Evolutionary conservation across 768 basidiomycete genomes (phyloP), one percentile per base, ranked within the genome.

Genomic region (Termitomyces eurrhizus): DNA sequence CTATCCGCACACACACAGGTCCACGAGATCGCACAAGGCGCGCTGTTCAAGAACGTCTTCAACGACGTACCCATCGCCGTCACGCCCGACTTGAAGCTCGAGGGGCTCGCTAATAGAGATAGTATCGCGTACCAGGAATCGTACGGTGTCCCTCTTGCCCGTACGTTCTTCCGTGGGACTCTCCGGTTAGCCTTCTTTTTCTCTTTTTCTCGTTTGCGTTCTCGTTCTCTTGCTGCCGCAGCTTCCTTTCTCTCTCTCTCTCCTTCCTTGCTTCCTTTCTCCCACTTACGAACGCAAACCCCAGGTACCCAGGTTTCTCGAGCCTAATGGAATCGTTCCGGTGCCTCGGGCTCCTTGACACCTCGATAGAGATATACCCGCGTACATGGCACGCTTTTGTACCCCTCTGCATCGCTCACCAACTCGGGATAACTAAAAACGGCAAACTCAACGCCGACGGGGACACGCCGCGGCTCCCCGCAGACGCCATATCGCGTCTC

Each of bases 21-120:
- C 6, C 73, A 70, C 56, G 71, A 77, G 21, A 80, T 93, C 26
- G 67, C 78, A 0, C 86, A 85, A 2, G 71, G 80, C 13, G 68
- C 79, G 18, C 66, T 96, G 21, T 74, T 95, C 59, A 70, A 72
- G 53, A 74, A 77, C 4, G 72, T 80, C 65, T 93, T 95, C 71
- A 78, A 83, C 0, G 69, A 83, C n/a, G 79, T 97, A 5, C 86
- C 89, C 0, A 74, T 93, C 37, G 86, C 89, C 0, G 74, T 93
- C 37, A 82, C 85, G 18, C 73, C 78, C 12, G 80, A 83, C 2
- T 77, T 92, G 46, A 77, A 74, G 51, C 73, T 96, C 16, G 94
- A 98, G 67, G 95, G 95, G 0, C 72, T 96, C 1, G 86, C 95
- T 24, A 98, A 98, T 70, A 77, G 94, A 33, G 83, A 95, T 68